Evolutionary conservation across 176 grass and related monocot genomes (phyloP), one percentile per base, ranked within the genome.

Genomic region (Tuctoria greenei): DNA sequence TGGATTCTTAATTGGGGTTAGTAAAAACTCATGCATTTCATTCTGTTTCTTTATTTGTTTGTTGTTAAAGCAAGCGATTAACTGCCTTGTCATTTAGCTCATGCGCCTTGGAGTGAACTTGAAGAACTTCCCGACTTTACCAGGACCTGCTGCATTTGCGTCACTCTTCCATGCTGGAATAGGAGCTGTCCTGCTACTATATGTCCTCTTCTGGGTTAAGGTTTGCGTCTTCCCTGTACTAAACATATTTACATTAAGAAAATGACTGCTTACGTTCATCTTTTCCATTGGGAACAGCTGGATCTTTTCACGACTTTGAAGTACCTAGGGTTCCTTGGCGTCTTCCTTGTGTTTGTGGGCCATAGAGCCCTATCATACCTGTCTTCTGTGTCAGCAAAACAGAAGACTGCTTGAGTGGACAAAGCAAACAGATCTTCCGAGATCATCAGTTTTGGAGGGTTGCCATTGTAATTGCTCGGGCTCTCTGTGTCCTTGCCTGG

Each of bases 231-330:
- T 71, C 14, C 76, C 61, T 74, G 14, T 62, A 25, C 40, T 64
- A 61, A 66, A 71, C 26, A 60, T 49, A 39, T 23, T 81, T 38
- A 18, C 35, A 64, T 21, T 34, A 24, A 61, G 0, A 56, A 79
- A 27, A n/a, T 15, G 20, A 11, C 2, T 1, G 4, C 77, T 81
- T 27, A 79, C 27, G 6, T 75, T 66, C 25, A 61, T 64, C 15
- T 47, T 55, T 35, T 87, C 27, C 81, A 64, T 57, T 64, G 74
- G 68, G 8, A 70, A 71, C 89, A 99, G 92, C 70, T 99, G 85
- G 96, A 95, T 88, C 91, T 99, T 76, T 99, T 99, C 82, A 89
- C 96, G 4, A 99, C 92, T 24, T 71, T 99, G 54, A 99, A 92
- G 80, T 87, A 78, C 24, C 85, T 95, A 10, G 85, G 89, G 36